A percentile compares a stretch with the other conserved stretches of the same genome.
phyloP scores from a whole-genome alignment of 495 filamentous ascomycete species.

The Chaetomium tenue region DNA sequence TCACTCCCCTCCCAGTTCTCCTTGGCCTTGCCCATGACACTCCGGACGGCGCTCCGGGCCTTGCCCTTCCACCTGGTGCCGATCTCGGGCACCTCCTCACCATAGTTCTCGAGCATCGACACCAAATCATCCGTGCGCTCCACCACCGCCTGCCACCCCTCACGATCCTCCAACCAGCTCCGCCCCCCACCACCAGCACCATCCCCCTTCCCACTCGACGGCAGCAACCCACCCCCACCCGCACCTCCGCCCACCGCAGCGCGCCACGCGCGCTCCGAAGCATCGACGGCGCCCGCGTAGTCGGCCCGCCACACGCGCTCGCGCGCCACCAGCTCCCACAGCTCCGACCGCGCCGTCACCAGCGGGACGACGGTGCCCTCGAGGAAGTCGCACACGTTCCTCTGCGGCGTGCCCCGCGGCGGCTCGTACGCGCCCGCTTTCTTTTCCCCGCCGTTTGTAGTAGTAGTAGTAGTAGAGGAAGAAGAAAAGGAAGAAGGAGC shows the following conservation, averaged over 20 bases:
- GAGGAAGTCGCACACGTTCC: slow-evolving; percentile 66
- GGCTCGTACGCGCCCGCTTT: slow-evolving; percentile 40
- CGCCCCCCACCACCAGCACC: slow-evolving; percentile 22
- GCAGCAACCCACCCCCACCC: slow-evolving; percentile 12
- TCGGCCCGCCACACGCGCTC: slow-evolving; percentile 68
- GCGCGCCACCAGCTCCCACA: slow-evolving; percentile 71
- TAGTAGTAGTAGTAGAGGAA: background rate
- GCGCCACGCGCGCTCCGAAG: slow-evolving; percentile 87
- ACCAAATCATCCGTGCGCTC: slow-evolving; percentile 64
- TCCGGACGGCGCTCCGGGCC: slow-evolving; percentile 75
- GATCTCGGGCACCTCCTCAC: slow-evolving; percentile 50
- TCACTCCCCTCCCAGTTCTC: slow-evolving; percentile 75
- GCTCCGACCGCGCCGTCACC: slow-evolving; percentile 71
- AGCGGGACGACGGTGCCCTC: slow-evolving; percentile 71
- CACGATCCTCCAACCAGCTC: slow-evolving; percentile 47
- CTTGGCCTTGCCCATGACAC: slow-evolving; percentile 77
- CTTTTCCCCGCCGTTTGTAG: slow-evolving; percentile 9
- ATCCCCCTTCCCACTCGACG: slow-evolving; percentile 21
- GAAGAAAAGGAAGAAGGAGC: background rate
- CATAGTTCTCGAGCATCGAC: slow-evolving; percentile 64
- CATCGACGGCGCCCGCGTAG: slow-evolving; percentile 69
- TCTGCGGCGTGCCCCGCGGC: slow-evolving; percentile 47
- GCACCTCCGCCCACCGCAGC: slow-evolving; percentile 50
- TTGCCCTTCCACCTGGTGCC: slow-evolving; percentile 80
- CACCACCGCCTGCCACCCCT: slow-evolving; percentile 60